Evolutionary conservation across 2,329 filamentous ascomycete genomes (phyloP).

Genomic region (Furcasterigmium furcatum): DNA sequence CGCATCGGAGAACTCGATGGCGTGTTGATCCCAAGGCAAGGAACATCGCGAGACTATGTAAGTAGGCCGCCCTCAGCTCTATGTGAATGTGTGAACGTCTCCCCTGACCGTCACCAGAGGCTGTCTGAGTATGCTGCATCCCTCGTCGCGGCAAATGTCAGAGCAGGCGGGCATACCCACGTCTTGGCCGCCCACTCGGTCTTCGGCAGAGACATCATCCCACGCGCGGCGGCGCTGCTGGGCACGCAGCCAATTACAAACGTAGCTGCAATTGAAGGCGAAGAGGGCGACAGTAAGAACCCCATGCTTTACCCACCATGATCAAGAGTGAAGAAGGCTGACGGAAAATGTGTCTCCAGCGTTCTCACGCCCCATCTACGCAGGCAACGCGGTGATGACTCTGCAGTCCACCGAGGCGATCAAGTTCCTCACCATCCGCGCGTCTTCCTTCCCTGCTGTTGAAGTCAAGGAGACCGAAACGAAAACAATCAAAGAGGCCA

Average conservation of each 20-base stretch:
- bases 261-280: slow-evolving; percentile 81
- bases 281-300: slow-evolving; percentile 55
- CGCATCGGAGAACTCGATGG: slow-evolving; percentile 89
- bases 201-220: slow-evolving; percentile 94
- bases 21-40: slow-evolving; percentile 81
- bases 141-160: slow-evolving; percentile 91
- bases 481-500: slow-evolving; percentile 74
- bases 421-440: slow-evolving; percentile 90
- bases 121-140: slow-evolving; percentile 94
- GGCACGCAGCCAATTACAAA: slow-evolving; percentile 94
- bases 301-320: not conserved
- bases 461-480: slow-evolving; percentile 64
- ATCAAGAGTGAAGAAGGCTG: not conserved
- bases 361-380: slow-evolving; percentile 95
- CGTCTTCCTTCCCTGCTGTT: slow-evolving; percentile 82
- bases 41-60: slow-evolving; percentile 61
- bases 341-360: slow-evolving; percentile 24
- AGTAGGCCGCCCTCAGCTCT: not conserved
- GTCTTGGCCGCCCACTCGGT: slow-evolving; percentile 88
- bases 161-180: slow-evolving; percentile 91
- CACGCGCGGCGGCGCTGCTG: slow-evolving; percentile 84
- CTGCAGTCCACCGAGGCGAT: slow-evolving; percentile 83
- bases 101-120: slow-evolving; percentile 47
- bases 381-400: slow-evolving; percentile 94
- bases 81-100: slow-evolving; percentile 1